A percentile compares a stretch with the other conserved stretches of the same genome.
These are phyloP conservation scores for Modicella reniformis DNA, from an alignment of 371 early-diverging fungal species.

Conservation along the genomic window DNA sequence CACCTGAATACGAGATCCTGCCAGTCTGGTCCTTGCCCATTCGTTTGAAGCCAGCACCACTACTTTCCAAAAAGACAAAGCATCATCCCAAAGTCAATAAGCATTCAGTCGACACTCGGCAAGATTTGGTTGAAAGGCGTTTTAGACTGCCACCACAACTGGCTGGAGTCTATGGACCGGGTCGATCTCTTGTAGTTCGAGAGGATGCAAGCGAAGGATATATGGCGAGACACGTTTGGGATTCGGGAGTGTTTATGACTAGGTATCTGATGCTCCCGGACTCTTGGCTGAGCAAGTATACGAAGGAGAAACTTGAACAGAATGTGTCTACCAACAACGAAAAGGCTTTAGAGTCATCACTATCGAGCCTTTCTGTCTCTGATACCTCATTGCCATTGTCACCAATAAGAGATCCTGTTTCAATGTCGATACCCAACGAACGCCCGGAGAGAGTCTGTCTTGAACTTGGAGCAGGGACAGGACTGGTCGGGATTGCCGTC, in stretches of 20 bases:
- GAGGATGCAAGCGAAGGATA: slow-evolving; percentile 53
- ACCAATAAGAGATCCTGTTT: not conserved
- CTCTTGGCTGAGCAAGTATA: slow-evolving; percentile 52
- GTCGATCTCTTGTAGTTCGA: slow-evolving; percentile 35
- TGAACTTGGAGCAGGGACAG: slow-evolving; percentile 54
- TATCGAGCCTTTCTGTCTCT: slow-evolving; percentile 26
- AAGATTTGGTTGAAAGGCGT: slow-evolving; percentile 51
- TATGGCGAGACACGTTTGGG: slow-evolving; percentile 56
- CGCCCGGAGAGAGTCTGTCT: slow-evolving; percentile 36
- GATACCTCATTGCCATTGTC: slow-evolving; percentile 7
- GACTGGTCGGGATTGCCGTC: slow-evolving; percentile 50
- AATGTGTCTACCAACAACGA: not conserved
- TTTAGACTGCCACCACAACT: slow-evolving; percentile 44
- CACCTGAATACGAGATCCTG: slow-evolving; percentile 52
- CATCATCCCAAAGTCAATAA: slow-evolving; percentile 49
- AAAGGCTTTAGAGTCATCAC: slow-evolving; percentile 19
- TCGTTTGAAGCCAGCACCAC: slow-evolving; percentile 39
- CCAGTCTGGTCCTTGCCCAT: slow-evolving; percentile 54
- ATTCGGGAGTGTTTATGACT: slow-evolving; percentile 54
- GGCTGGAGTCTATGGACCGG: slow-evolving; percentile 31
- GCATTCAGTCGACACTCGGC: slow-evolving; percentile 47
- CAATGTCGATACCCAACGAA: slow-evolving; percentile 14
- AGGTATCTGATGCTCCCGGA: slow-evolving; percentile 46
- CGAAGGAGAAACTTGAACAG: slow-evolving; percentile 26
- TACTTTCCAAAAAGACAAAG: slow-evolving; percentile 38